A percentile compares a stretch with the other conserved stretches of the same genome.
phyloP scores from a whole-genome alignment of 352 stramenopile species.

The Phytophthora palmivora region DNA sequence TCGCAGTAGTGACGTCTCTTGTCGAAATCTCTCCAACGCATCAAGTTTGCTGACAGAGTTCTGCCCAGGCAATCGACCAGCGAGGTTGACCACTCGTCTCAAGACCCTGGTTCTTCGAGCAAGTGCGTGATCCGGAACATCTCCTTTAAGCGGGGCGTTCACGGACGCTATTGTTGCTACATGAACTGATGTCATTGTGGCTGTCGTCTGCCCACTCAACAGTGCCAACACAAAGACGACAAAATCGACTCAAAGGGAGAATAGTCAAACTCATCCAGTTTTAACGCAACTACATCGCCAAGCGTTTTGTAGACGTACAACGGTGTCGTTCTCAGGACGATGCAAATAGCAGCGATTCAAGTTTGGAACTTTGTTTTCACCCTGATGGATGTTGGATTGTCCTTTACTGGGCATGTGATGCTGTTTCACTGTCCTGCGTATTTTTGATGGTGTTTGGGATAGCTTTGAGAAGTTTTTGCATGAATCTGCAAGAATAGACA shows the following conservation, averaged over 20 bases:
- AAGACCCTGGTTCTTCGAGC: background rate
- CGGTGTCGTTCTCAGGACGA: too few relatives aligned
- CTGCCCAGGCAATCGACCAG: slow-evolving; percentile 29
- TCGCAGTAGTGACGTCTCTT: slow-evolving; percentile 1
- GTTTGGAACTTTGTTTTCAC: too few relatives aligned
- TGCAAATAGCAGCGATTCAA: too few relatives aligned
- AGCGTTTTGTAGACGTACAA: too few relatives aligned
- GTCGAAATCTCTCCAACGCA: slow-evolving; percentile 27
- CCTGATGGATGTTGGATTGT: too few relatives aligned
- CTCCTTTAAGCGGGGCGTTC: background rate
- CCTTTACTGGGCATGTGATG: background rate
- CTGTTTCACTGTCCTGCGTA: background rate
- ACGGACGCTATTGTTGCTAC: background rate
- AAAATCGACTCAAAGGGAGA: background rate
- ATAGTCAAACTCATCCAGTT: background rate
- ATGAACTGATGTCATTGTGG: background rate
- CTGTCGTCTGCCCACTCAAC: background rate
- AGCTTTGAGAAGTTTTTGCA: slow-evolving; percentile 1
- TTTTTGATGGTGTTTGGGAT: background rate
- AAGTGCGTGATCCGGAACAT: slow-evolving; percentile 5
- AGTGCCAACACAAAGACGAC: background rate
- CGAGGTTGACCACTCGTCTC: background rate
- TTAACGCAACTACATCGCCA: background rate
- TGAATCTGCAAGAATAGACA: slow-evolving; percentile 11
- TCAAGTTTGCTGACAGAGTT: slow-evolving; percentile 46